These are phyloP conservation scores for Drechmeria coniospora DNA, from an alignment of 2,329 filamentous ascomycete genomes.

Conservation along the genomic window DNA sequence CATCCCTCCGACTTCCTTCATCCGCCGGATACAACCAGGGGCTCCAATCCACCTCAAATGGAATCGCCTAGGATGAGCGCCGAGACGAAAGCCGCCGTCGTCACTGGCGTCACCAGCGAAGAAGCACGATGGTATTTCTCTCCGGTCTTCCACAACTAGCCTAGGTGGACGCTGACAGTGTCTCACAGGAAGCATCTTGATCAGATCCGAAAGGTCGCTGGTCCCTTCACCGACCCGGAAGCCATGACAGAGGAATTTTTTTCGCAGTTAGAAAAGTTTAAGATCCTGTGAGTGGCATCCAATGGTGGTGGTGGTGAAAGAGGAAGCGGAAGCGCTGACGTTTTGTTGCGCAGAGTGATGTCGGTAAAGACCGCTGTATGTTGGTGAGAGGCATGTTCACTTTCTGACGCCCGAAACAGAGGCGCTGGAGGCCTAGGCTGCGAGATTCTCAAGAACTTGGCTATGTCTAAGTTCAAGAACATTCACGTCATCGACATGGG, in stretches of 20 bases:
- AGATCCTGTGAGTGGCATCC: conserved; percentile 59
- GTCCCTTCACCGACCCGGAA: conserved; percentile 65
- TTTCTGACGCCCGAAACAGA: conserved; percentile 26
- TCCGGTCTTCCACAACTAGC: neutral
- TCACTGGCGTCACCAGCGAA: conserved; percentile 8
- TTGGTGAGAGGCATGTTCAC: neutral
- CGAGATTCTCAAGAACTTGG: conserved; percentile 91
- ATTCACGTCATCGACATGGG: conserved; percentile 99
- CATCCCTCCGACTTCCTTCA: too few relatives aligned
- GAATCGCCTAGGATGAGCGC: conserved; percentile 13
- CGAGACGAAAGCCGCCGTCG: conserved; percentile 6
- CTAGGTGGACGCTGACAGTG: neutral
- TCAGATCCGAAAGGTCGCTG: conserved; percentile 57
- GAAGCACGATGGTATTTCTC: conserved; percentile 18
- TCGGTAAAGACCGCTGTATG: conserved; percentile 16
- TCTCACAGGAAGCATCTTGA: conserved; percentile 63
- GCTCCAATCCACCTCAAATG: too few relatives aligned
- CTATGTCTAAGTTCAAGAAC: conserved; percentile 86
- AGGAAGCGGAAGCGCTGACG: too few relatives aligned
- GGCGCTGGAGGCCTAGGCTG: conserved; percentile 90
- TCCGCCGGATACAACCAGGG: too few relatives aligned
- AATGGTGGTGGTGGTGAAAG: too few relatives aligned
- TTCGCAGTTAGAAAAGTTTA: conserved; percentile 49
- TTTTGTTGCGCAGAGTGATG: conserved; percentile 35
- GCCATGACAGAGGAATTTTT: conserved; percentile 36